Evolutionary conservation across 2,329 filamentous ascomycete genomes (phyloP), one percentile per base, ranked within the genome.

Genomic region (Pleurostoma richardsiae): DNA sequence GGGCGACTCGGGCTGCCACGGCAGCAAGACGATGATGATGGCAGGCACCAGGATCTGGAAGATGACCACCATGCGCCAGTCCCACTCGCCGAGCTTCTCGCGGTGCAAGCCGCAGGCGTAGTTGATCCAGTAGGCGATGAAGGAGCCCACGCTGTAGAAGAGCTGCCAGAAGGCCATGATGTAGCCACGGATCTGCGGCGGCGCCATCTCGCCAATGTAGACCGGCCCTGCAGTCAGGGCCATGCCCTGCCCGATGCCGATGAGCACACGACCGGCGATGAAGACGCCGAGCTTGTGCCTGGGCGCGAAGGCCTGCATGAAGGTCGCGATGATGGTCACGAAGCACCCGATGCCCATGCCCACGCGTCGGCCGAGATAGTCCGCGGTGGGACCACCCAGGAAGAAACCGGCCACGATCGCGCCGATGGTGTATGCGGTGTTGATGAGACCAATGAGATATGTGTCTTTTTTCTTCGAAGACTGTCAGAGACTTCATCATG

Each of bases 151-250:
- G 2, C 70, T 79, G 65, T 83, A 86, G 66, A 83, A 83, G 56
- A 83, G 73, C 61, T 85, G 82, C 82, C 82, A 85, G 58, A 85
- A 83, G 3, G 79, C 77, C 82, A 86, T 85, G 60, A 85, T 82
- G 51, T 74, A 77, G 42, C 82, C 82, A 48, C 83, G 76, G 51
- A 87, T 85, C 51, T 82, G 72, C 5, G 80, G 62, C 0, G 83
- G 82, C 0, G 82, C 74, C 41, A 87, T 67, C 60, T 88, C 84
- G 50, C 83, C 82, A 50, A 88, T 88, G 63, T 88, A 88, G 44
- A 86, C 82, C 7, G 83, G 82, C 2, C 83, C 83, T 44, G 84
- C 74, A 30, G 83, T 79, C 53, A 86, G 59, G 44, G 84, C 83
- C 59, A 86, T 74, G 52, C 84, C 84, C 63, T 88, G 84, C 2